Evolutionary conservation across 108 stramenopile species (phyloP).

Genomic region (Pseudonitzschia multiseries): DNA sequence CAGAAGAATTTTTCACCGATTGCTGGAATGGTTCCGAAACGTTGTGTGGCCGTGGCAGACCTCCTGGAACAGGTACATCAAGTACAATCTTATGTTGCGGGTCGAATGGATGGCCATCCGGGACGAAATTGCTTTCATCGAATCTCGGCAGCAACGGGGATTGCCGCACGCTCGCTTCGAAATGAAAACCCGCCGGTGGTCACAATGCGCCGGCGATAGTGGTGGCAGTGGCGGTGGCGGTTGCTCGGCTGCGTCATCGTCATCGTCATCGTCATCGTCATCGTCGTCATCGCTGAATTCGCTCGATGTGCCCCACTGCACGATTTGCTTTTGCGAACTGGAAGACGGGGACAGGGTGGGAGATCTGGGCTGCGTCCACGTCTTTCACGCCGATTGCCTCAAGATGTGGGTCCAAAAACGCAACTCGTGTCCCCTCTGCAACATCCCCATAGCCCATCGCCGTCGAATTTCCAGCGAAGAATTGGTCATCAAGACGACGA

Average conservation of each 20-base stretch:
- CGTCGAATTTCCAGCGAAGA: neutral
- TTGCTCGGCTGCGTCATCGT: neutral
- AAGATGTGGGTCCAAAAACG: conserved; percentile 61
- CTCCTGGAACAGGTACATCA: conserved; percentile 4
- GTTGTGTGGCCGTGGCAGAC: conserved; percentile 10
- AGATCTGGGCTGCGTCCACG: conserved; percentile 58
- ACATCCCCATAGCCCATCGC: conserved; percentile 11
- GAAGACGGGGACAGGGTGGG: conserved; percentile 83
- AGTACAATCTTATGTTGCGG: conserved; percentile 1
- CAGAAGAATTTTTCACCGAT: neutral
- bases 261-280: too few relatives aligned
- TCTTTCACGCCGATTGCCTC: conserved; percentile 74
- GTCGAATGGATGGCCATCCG: conserved; percentile 12
- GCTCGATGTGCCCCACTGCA: conserved; percentile 39
- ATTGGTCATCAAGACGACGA: neutral
- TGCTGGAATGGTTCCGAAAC: neutral
- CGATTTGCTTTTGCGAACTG: conserved; percentile 65
- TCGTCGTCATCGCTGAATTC: neutral
- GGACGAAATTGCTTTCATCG: conserved; percentile 9
- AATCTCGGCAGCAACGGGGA: conserved; percentile 18
- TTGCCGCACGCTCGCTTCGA: conserved; percentile 17
- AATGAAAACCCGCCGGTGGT: conserved; percentile 30
- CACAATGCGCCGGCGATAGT: neutral
- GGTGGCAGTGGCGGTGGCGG: too few relatives aligned
- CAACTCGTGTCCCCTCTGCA: conserved; percentile 78